phyloP scores from a whole-genome alignment of 208 protist genomes.

The Herpetomonas tarakana region DNA sequence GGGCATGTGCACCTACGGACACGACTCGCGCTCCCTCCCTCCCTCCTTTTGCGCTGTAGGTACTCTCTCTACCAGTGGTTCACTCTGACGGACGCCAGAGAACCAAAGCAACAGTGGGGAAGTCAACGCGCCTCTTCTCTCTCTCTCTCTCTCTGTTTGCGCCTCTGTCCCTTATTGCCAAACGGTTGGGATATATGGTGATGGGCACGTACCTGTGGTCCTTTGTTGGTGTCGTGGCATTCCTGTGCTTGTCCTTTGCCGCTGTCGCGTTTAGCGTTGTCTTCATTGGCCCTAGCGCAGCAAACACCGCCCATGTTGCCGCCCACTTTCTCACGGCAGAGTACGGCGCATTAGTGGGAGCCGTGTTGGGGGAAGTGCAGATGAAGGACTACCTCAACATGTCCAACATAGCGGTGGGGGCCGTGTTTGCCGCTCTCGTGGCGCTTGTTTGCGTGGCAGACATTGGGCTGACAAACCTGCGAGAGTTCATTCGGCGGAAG shows the following conservation, averaged over 20 bases:
- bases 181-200: no score
- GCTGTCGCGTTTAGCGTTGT: constrained; percentile 1
- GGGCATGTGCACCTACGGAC: no score
- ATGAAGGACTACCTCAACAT: constrained; percentile 14
- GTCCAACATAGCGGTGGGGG: constrained; percentile 20
- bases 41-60: no score
- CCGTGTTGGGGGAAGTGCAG: neutral
- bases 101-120: no score
- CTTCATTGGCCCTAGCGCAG: neutral
- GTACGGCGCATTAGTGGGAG: neutral
- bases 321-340: neutral
- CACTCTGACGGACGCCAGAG: no score
- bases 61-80: no score
- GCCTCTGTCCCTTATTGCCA: no score
- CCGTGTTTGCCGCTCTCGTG: constrained; percentile 29
- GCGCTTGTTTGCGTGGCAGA: constrained; percentile 29
- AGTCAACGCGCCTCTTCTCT: no score
- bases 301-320: neutral
- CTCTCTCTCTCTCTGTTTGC: no score
- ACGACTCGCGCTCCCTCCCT: no score
- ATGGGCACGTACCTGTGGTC: neutral
- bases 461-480: constrained; percentile 26
- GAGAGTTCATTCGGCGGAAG: constrained; percentile 29
- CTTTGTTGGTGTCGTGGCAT: constrained; percentile 5
- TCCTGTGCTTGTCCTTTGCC: neutral